Base-by-base conservation (phyloP, 1,284 basidiomycete genomes). In the Leucoagaricus sp. region DNA sequence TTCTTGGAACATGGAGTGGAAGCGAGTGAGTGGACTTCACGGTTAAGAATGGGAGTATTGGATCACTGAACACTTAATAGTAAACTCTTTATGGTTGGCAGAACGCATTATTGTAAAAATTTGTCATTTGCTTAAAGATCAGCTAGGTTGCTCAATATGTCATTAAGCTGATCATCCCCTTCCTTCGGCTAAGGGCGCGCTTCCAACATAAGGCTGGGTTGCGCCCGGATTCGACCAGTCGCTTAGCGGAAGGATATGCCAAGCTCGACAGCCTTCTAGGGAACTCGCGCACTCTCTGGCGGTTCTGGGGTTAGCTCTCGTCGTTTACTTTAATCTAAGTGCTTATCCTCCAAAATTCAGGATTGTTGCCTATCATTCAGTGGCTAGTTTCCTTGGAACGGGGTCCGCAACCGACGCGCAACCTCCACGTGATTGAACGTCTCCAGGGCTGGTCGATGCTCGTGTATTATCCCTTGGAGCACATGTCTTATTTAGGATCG, bases 401-500 rank as follows among this genome's bases (percentile, higher is more conserved):
- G 31, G 81, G 71, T 49, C 84, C 84, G 2, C 84, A 85, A 13
- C 84, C 86, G 1, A 91, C 90, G 2, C 79, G 85, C 8, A 77
- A 77, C 41, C 77, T 91, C 21, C 82, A 85, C 53, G 89, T 82
- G 8, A 89, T 94, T 48, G 89, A 94, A 65, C 85, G 89, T 25
- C 73, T 92, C 8, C 91, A 94, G 68, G 90, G 86, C 17, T 91
- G 89, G 86, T 84, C 87, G 0, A 93, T 94, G 91, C 74, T 94
- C 17, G 80, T 76, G 1, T 94, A 89, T 74, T 94, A 89, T 65
- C 91, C 90, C 1, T 77, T 94, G 51, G 91, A 94, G 65, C 89
- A 93, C 64, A 69, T 89, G 29, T 87, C 81, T 65, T 93, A 90
- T 67, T 77, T 94, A 55, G 72, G 80, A 26, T 75, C 81, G 1